A percentile compares a stretch with the other conserved stretches of the same genome.
These are phyloP conservation scores for Phytophthora meadii DNA, from an alignment of 352 stramenopile species.

Conservation along the genomic window DNA sequence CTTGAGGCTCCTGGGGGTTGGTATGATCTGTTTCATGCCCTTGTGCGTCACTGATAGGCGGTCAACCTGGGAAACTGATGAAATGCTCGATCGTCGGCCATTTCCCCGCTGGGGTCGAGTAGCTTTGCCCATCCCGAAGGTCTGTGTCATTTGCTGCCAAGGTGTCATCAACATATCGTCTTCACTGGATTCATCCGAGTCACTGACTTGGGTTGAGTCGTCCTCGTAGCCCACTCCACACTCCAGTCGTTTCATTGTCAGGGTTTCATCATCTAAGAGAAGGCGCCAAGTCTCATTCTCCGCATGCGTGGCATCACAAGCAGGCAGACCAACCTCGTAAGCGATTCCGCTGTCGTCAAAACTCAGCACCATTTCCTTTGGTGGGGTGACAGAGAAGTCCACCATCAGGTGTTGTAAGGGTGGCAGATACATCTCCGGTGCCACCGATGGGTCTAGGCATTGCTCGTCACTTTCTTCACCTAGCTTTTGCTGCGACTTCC, in stretches of 20 bases:
- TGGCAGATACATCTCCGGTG: conserved; percentile 21
- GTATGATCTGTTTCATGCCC: conserved; percentile 53
- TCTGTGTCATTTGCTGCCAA: conserved; percentile 89
- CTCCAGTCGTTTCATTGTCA: conserved; percentile 76
- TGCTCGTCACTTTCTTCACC: conserved; percentile 8
- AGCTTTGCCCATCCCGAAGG: conserved; percentile 74
- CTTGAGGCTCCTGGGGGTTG: conserved; percentile 64
- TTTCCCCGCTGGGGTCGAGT: conserved; percentile 31
- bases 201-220: conserved; percentile 85
- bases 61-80: conserved; percentile 69
- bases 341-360: conserved; percentile 20
- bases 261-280: conserved; percentile 48
- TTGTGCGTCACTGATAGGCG: conserved; percentile 62
- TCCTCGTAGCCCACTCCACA: conserved; percentile 79
- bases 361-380: conserved; percentile 40
- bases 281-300: conserved; percentile 29
- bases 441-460: conserved; percentile 1
- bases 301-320: not conserved
- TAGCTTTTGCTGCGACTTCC: conserved; percentile 6
- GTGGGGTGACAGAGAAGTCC: conserved; percentile 54
- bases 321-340: conserved; percentile 7
- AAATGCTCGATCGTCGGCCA: conserved; percentile 66
- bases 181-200: conserved; percentile 80
- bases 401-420: conserved; percentile 50
- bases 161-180: conserved; percentile 82